Base-by-base conservation (phyloP, 2,329 filamentous ascomycete genomes). In the Pseudonectria buxi region DNA sequence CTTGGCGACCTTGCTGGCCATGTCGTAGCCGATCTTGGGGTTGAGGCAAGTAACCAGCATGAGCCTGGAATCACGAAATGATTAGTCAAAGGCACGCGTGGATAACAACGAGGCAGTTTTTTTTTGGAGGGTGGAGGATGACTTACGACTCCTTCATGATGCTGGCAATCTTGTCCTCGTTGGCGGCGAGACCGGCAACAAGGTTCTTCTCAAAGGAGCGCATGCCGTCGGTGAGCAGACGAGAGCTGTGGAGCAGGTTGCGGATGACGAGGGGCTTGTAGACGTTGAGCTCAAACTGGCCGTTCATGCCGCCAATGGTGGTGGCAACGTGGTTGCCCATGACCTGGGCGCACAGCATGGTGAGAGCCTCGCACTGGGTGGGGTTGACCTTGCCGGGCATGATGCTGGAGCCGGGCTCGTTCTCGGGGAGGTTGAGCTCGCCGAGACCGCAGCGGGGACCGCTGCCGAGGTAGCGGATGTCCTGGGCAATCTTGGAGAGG, bases 351-450 rank as follows among this genome's bases (percentile, higher is more conserved):
- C 90, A 95, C 42, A 96, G 74, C 92, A 98, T 98, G 53, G 92
- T 96, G 63, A 98, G 71, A 43, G 88, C 86, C 73, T 98, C 92
- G 68, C 88, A 95, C 69, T 98, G 92, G 24, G 92, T 98, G 24
- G 92, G 92, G 73, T 98, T 98, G 62, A 98, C 92, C 74, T 98
- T 98, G 57, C 92, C 92, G 29, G 92, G 92, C 92, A 98, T 98
- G 72, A 98, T 96, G 53, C 86, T 94, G 57, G 84, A 92, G 46
- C 90, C 90, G 24, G 92, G 92, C 72, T 98, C 92, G 69, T 98
- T 98, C 72, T 98, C 92, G 16, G 92, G 92, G 33, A 98, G 79
- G 57, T 78, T 77, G 45, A 98, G 78, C 71, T 98, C 92, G 49
- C 89, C 90, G 14, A 96, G 82, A 56, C 92, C 92, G 65, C 92